Conservation (phyloP, 805 yeast species). For the Phaffomyces opuntiae region DNA sequence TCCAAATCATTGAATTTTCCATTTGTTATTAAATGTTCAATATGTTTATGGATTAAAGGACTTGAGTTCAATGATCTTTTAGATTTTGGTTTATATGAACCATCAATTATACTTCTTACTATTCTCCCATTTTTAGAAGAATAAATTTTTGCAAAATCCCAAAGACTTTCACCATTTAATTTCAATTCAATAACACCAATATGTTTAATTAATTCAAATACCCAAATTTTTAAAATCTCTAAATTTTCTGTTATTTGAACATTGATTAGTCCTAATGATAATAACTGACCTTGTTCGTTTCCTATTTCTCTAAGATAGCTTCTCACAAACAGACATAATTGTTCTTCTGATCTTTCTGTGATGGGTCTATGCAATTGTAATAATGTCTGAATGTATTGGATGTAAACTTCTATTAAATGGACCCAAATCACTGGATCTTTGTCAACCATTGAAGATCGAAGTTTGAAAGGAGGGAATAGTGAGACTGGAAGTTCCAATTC, state of each 20-base stretch:
- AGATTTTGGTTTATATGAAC: constrained; percentile 28
- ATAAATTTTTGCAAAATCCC: constrained; percentile 60
- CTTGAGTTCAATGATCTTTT: constrained; percentile 27
- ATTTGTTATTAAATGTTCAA: constrained; percentile 36
- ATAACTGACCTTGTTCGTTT: constrained; percentile 50
- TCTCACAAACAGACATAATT: constrained; percentile 48
- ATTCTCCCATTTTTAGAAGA: constrained; percentile 33
- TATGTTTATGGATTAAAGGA: constrained; percentile 43
- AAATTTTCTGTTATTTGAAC: constrained; percentile 57
- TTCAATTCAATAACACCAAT: constrained; percentile 51
- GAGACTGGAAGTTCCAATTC: constrained; percentile 50
- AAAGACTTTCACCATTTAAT: constrained; percentile 50
- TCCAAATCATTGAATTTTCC: constrained; percentile 18
- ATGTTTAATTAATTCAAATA: constrained; percentile 40
- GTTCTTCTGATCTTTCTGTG: constrained; percentile 50
- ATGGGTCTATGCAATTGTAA: constrained; percentile 32
- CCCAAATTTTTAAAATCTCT: constrained; percentile 35
- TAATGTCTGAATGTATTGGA: constrained; percentile 37
- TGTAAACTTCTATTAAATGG: constrained; percentile 60
- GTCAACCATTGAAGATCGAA: constrained; percentile 71
- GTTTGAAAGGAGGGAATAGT: constrained; percentile 65
- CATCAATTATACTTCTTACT: constrained; percentile 50
- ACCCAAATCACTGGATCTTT: constrained; percentile 83
- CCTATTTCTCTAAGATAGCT: constrained; percentile 55
- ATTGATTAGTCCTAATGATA: constrained; percentile 67